Conservation (phyloP, 148 eudicot species). For the Limonium bicolor region DNA sequence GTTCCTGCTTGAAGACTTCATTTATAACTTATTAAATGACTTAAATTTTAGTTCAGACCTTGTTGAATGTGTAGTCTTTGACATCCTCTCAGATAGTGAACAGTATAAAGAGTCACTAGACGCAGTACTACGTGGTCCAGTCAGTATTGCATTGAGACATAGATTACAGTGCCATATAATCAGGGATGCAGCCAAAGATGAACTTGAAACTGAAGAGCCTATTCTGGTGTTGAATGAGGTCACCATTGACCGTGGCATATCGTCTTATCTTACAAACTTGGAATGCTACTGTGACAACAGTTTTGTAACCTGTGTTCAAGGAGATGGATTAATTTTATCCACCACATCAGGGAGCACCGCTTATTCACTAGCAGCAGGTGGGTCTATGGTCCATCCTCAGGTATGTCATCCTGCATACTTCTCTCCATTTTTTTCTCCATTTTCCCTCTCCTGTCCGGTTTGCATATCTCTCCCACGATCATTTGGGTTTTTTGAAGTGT, state of each 20-base stretch:
- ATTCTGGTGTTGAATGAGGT: constrained; percentile 86
- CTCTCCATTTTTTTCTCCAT: neutral
- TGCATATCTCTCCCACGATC: neutral
- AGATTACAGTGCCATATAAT: constrained; percentile 78
- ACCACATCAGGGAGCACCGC: constrained; percentile 98
- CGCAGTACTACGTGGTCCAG: constrained; percentile 61
- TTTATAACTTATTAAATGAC: neutral
- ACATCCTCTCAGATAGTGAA: constrained; percentile 66
- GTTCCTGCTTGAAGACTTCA: constrained; percentile 1
- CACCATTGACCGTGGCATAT: constrained; percentile 90
- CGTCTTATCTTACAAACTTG: constrained; percentile 80
- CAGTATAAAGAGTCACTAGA: constrained; percentile 62
- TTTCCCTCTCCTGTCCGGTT: too few species aligned
- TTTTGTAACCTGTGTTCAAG: constrained; percentile 92
- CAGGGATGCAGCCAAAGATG: constrained; percentile 58
- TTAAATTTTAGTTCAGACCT: neutral
- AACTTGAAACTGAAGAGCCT: constrained; percentile 64
- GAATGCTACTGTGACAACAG: constrained; percentile 88
- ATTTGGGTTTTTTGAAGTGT: too few species aligned
- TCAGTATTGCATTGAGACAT: constrained; percentile 78
- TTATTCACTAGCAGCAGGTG: constrained; percentile 96
- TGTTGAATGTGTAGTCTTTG: constrained; percentile 25
- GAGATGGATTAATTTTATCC: constrained; percentile 86
- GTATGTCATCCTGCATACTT: constrained; percentile 19
- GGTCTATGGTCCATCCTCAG: constrained; percentile 99